Evolutionary conservation across 2,329 filamentous ascomycete species (phyloP).

Genomic region (Arachnopeziza araneosa): DNA sequence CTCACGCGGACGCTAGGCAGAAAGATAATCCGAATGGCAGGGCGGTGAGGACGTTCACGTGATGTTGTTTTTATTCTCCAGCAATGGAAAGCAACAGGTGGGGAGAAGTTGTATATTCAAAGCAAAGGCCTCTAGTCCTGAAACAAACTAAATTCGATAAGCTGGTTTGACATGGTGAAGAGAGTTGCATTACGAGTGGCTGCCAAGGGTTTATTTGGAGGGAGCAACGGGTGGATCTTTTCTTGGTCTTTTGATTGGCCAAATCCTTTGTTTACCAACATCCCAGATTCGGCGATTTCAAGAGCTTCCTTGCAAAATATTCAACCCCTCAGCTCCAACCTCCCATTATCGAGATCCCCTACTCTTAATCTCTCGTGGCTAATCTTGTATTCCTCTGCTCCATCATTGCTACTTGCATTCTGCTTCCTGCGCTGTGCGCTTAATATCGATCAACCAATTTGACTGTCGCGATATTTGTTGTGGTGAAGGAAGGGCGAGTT

Average conservation of each 20-base stretch:
- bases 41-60: not conserved
- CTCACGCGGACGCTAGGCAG: conserved; percentile 1
- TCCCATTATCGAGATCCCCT: not conserved
- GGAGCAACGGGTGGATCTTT: not conserved
- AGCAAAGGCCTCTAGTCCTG: not conserved
- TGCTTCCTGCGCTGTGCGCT: conserved; percentile 21
- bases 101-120: not conserved
- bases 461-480: conserved; percentile 9
- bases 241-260: conserved; percentile 4
- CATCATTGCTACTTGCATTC: conserved; percentile 7
- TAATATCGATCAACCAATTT: conserved; percentile 4
- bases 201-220: not conserved
- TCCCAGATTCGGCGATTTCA: not conserved
- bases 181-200: not conserved
- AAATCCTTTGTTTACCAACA: conserved; percentile 3
- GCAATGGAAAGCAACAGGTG: not conserved
- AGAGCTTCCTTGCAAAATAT: not conserved
- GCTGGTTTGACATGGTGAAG: not conserved
- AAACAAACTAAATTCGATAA: not conserved
- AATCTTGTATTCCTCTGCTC: conserved; percentile 4
- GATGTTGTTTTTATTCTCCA: not conserved
- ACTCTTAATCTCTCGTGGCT: not conserved
- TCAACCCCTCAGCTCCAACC: conserved; percentile 2
- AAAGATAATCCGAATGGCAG: conserved; percentile 2
- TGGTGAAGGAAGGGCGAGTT: conserved; percentile 5